Evolutionary conservation across 2,329 filamentous ascomycete species (phyloP).

Genomic region (Dendryphion nanum): DNA sequence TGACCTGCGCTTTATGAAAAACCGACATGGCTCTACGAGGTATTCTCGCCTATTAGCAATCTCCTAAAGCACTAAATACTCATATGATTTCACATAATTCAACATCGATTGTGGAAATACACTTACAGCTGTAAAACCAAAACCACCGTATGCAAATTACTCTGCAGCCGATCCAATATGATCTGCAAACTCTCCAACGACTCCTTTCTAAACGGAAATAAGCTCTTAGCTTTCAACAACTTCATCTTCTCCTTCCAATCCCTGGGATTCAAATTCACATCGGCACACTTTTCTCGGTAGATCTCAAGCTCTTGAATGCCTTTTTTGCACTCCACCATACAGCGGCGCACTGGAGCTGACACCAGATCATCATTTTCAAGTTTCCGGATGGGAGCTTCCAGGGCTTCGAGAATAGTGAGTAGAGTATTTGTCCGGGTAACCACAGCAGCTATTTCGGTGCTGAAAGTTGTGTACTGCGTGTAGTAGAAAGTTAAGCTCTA

Average conservation of each 20-base stretch:
- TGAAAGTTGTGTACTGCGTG: slow-evolving; percentile 4
- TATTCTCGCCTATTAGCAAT: too few species aligned
- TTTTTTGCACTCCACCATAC: slow-evolving; percentile 1
- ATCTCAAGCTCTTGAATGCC: slow-evolving; percentile 1
- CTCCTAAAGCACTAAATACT: too few species aligned
- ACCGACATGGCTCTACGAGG: slow-evolving; percentile 3
- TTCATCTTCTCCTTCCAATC: not conserved
- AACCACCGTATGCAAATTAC: slow-evolving; percentile 3
- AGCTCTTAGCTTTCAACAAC: slow-evolving; percentile 1
- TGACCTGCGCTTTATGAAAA: not conserved
- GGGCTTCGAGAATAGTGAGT: slow-evolving; percentile 1
- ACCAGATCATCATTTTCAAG: slow-evolving; percentile 2
- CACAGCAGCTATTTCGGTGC: slow-evolving; percentile 2
- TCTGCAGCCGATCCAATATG: slow-evolving; percentile 3
- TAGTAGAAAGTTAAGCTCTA: slow-evolving; percentile 10
- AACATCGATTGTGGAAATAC: not conserved
- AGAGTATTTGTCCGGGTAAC: slow-evolving; percentile 3
- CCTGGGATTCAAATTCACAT: not conserved
- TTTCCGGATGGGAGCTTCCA: slow-evolving; percentile 3
- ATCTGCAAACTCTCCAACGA: slow-evolving; percentile 4
- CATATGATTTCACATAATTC: not conserved
- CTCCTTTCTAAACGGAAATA: slow-evolving; percentile 7
- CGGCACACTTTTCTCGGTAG: slow-evolving; percentile 3
- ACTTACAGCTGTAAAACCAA: slow-evolving; percentile 3
- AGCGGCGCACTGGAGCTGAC: slow-evolving; percentile 2